Conservation (phyloP, 83 land plant genomes). For the Picea mariana region DNA sequence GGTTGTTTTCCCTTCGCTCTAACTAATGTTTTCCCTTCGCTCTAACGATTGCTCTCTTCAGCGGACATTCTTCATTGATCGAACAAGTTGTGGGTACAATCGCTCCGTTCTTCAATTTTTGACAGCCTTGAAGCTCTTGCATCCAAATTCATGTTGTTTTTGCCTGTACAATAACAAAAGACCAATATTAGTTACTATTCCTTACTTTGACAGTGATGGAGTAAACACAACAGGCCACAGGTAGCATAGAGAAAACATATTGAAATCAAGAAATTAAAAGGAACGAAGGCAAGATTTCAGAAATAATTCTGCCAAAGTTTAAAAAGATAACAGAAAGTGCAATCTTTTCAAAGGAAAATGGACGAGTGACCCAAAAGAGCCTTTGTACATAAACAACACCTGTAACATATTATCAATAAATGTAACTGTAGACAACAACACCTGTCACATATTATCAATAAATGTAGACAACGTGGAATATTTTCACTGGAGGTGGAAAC, state of each 20-base stretch:
- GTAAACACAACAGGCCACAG: background rate
- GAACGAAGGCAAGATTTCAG: background rate
- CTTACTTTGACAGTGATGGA: background rate
- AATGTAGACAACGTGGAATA: constrained; percentile 39
- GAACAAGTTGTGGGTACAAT: background rate
- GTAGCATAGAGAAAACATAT: background rate
- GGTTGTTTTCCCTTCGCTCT: too few species aligned
- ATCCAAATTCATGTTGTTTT: background rate
- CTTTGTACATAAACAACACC: constrained; percentile 40
- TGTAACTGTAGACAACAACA: constrained; percentile 8
- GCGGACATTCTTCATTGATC: background rate
- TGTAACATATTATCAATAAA: constrained; percentile 15
- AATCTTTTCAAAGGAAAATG: constrained; percentile 45
- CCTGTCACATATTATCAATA: constrained; percentile 34
- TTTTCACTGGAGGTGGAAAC: constrained; percentile 56
- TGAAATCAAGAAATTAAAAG: background rate
- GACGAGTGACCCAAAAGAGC: constrained; percentile 27
- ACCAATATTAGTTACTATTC: background rate
- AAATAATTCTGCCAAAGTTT: background rate
- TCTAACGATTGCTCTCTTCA: background rate
- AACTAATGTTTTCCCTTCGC: background rate
- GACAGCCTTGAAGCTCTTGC: background rate
- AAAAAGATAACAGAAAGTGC: constrained; percentile 17
- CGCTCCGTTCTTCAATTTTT: background rate
- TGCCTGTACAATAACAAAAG: background rate